Base-by-base conservation (phyloP, 345 rosid genomes). In the Pistacia vera region DNA sequence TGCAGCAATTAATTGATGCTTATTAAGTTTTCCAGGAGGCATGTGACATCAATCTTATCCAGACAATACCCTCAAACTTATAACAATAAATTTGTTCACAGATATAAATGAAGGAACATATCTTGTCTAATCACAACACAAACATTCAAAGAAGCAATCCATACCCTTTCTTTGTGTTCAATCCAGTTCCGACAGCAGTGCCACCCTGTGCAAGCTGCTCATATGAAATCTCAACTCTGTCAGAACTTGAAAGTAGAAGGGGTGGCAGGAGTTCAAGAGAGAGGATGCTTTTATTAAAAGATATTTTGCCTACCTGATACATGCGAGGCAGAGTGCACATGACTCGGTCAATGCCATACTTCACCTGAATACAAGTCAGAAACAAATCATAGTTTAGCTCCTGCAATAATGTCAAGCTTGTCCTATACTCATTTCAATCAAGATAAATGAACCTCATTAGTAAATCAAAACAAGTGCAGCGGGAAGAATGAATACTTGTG, bases 201-300 rank as follows among this genome's bases (percentile, higher is more conserved):
- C 98, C 98, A 81, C 99, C 99, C 82, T 96, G 99, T 73, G 99
- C 99, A 82, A 95, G 95, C 99, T 96, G 89, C 79, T 51, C 79
- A 85, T 81, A 83, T 33, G 68, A 77, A 46, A 65, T 68, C 68
- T 79, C 71, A 61, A 62, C 70, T 62, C 72, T 68, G 78, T 93
- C 81, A 92, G 83, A 79, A 78, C 48, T 63, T 62, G 58, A 52
- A 66, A 61, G 25, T 59, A 36, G 70, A 14, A 22, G 14, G 5
- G 66, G 55, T 70, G 20, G 41, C 70, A 70, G 58, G 64, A 57
- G 52, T 66, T 36, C 49, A 3, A 82, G 38, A 54, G 28, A 33
- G 65, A 61, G 75, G 69, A 63, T 59, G 62, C 36, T 63, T 62
- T 65, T 36, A 54, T 14, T 38, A 80, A 79, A 69, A 38, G 46